Conservation (phyloP, 73 alveolate species). For the Paramecium primaurelia region DNA sequence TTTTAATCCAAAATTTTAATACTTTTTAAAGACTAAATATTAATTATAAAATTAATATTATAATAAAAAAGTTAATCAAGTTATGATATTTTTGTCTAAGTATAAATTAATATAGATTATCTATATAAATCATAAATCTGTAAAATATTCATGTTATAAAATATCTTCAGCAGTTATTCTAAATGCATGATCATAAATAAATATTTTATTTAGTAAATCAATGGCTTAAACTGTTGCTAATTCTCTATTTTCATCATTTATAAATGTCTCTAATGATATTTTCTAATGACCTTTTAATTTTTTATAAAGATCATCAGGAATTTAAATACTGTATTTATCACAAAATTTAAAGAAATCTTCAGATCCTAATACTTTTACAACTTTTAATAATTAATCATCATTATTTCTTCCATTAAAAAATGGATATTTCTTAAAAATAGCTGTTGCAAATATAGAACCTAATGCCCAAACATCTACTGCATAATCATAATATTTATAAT, state of each 20-base stretch:
- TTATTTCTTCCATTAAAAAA: constrained; percentile 70
- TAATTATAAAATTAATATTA: no score
- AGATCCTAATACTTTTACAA: constrained; percentile 51
- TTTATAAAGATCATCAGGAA: background rate
- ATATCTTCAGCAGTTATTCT: constrained; percentile 18
- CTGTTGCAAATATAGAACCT: constrained; percentile 85
- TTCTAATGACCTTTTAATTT: background rate
- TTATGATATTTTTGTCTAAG: background rate
- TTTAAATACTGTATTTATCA: background rate
- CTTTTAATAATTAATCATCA: constrained; percentile 13
- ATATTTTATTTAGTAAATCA: background rate
- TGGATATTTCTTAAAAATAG: constrained; percentile 72
- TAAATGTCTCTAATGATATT: background rate
- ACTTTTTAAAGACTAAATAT: background rate
- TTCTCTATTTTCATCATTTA: background rate
- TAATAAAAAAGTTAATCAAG: background rate
- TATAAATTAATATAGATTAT: background rate
- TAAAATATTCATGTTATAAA: constrained; percentile 14
- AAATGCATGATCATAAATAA: constrained; percentile 26
- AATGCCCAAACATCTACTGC: constrained; percentile 89
- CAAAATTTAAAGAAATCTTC: background rate
- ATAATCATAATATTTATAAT: constrained; percentile 76
- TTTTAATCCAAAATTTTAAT: background rate
- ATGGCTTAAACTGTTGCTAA: background rate
- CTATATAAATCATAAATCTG: background rate